Conservation (phyloP, 1,139 yeast genomes). For the Geotrichum klebahnii region DNA sequence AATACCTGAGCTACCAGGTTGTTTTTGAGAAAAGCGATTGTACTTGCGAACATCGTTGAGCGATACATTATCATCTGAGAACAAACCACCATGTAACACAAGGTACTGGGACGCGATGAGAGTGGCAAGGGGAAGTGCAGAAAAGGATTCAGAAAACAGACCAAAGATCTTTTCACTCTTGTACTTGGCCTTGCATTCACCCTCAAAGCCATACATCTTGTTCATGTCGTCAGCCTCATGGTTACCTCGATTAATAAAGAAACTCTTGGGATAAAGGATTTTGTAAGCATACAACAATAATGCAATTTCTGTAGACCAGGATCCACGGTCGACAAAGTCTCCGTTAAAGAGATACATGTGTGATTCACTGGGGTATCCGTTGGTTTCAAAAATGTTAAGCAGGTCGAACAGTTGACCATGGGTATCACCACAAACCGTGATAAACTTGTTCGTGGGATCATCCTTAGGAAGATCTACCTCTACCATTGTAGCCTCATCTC, state of each 20-base stretch:
- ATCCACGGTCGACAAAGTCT: slow-evolving; percentile 96
- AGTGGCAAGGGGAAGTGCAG: slow-evolving; percentile 81
- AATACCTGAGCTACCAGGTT: slow-evolving; percentile 86
- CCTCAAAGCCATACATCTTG: slow-evolving; percentile 92
- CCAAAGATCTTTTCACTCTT: slow-evolving; percentile 68
- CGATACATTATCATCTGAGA: slow-evolving; percentile 69
- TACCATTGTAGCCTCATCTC: slow-evolving; percentile 66
- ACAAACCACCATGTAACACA: slow-evolving; percentile 94
- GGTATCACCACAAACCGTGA: slow-evolving; percentile 95
- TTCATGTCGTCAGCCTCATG: slow-evolving; percentile 98
- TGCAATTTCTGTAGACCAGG: slow-evolving; percentile 97
- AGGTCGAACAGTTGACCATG: slow-evolving; percentile 96
- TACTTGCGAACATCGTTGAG: slow-evolving; percentile 68
- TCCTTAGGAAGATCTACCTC: slow-evolving; percentile 50
- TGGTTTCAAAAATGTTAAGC: slow-evolving; percentile 66
- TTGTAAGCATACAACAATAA: slow-evolving; percentile 74
- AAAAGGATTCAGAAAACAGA: slow-evolving; percentile 82
- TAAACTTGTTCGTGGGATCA: slow-evolving; percentile 34
- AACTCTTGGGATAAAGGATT: slow-evolving; percentile 64
- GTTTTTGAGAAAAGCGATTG: slow-evolving; percentile 62
- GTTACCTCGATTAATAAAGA: slow-evolving; percentile 86
- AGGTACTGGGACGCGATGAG: slow-evolving; percentile 66
- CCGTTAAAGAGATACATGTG: slow-evolving; percentile 90
- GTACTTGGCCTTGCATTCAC: slow-evolving; percentile 90
- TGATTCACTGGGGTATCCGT: slow-evolving; percentile 61